Conservation (phyloP, 73 alveolate genomes). For the Tetrahymena malaccensis region DNA sequence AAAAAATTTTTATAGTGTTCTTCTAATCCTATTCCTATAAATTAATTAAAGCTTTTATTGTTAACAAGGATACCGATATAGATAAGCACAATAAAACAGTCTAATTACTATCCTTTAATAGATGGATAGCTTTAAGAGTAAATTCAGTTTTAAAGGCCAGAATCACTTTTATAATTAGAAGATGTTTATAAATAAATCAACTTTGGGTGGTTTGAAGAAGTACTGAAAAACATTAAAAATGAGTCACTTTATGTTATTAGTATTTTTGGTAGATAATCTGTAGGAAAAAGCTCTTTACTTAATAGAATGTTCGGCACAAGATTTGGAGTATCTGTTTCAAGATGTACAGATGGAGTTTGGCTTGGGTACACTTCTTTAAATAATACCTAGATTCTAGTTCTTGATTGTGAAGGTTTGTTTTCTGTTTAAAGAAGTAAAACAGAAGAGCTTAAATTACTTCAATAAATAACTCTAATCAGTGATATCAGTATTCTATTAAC, state of each 20-base stretch:
- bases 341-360: slow-evolving; percentile 82
- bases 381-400: slow-evolving; percentile 3
- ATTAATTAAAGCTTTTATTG: background rate
- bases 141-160: background rate
- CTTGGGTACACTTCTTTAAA: slow-evolving; percentile 14
- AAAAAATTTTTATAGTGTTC: background rate
- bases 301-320: slow-evolving; percentile 67
- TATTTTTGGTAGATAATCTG: slow-evolving; percentile 43
- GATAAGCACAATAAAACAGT: background rate
- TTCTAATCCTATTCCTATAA: background rate
- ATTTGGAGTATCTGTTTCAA: slow-evolving; percentile 59
- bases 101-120: background rate
- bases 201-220: background rate
- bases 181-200: background rate
- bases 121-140: background rate
- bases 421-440: slow-evolving; percentile 48
- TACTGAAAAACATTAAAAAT: background rate
- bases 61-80: background rate
- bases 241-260: background rate
- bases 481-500: slow-evolving; percentile 48
- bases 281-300: slow-evolving; percentile 66
- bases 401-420: slow-evolving; percentile 70
- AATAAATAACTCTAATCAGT: slow-evolving; percentile 38
- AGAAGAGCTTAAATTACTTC: slow-evolving; percentile 55
- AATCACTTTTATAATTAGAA: background rate